Evolutionary conservation across 306 rosid genomes (phyloP).

Genomic region (Trifolium subterraneum): DNA sequence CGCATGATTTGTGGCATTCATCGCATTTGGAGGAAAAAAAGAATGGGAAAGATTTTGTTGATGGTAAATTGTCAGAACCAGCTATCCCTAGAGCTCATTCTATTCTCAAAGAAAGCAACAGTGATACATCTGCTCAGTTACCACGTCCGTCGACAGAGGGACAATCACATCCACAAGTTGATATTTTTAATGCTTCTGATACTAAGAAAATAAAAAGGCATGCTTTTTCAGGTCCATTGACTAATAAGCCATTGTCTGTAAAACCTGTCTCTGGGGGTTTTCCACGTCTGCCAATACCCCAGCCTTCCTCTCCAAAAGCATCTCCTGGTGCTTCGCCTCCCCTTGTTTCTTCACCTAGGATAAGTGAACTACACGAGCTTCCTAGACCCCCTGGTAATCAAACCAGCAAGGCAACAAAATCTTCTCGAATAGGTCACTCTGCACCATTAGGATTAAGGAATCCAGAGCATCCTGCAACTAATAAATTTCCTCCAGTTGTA

Average conservation of each 20-base stretch:
- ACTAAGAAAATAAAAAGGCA: slow-evolving; percentile 59
- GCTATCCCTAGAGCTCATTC: slow-evolving; percentile 49
- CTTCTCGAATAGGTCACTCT: slow-evolving; percentile 68
- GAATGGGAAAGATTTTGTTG: slow-evolving; percentile 59
- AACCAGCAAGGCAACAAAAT: slow-evolving; percentile 52
- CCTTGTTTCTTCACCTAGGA: slow-evolving; percentile 72
- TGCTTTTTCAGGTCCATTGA: slow-evolving; percentile 80
- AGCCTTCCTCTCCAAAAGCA: slow-evolving; percentile 74
- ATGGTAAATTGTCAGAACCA: slow-evolving; percentile 52
- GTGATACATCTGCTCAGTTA: slow-evolving; percentile 52
- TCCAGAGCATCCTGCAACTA: slow-evolving; percentile 54
- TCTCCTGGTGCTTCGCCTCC: slow-evolving; percentile 82
- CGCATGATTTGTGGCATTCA: slow-evolving; percentile 73
- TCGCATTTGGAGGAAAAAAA: slow-evolving; percentile 74
- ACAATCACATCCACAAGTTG: slow-evolving; percentile 56
- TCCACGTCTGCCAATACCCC: slow-evolving; percentile 66
- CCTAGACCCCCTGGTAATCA: slow-evolving; percentile 84
- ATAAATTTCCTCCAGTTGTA: slow-evolving; percentile 57
- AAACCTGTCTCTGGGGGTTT: slow-evolving; percentile 62
- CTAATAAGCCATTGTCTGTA: slow-evolving; percentile 60
- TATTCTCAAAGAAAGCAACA: slow-evolving; percentile 65
- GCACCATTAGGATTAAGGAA: slow-evolving; percentile 71
- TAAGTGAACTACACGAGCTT: slow-evolving; percentile 94
- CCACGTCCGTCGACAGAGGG: slow-evolving; percentile 76
- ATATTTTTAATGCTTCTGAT: slow-evolving; percentile 54